phyloP scores from a whole-genome alignment of 495 filamentous ascomycete species.

The Daldinia grandis region DNA sequence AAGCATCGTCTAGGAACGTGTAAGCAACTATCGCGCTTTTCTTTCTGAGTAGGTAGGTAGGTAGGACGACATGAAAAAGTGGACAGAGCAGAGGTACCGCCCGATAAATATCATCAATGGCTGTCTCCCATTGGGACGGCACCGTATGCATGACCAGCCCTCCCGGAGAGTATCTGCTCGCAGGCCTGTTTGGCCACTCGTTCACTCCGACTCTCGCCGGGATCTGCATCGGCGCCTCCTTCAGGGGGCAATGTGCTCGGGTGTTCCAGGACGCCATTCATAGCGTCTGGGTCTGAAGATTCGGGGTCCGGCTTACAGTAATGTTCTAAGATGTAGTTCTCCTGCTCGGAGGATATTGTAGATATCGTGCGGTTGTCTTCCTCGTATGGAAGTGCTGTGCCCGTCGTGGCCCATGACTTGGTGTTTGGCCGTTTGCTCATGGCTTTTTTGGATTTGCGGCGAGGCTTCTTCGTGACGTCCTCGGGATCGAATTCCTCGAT shows the following conservation, averaged over 20 bases:
- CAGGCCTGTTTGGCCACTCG: constrained; percentile 54
- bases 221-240: constrained; percentile 32
- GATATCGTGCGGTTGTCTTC: constrained; percentile 41
- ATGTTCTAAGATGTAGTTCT: constrained; percentile 53
- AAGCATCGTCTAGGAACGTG: constrained; percentile 25
- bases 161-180: constrained; percentile 49
- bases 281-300: constrained; percentile 21
- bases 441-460: constrained; percentile 42
- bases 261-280: constrained; percentile 43
- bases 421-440: constrained; percentile 28
- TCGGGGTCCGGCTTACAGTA: constrained; percentile 47
- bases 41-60: neutral
- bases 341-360: constrained; percentile 49
- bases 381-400: constrained; percentile 40
- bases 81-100: neutral
- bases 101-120: constrained; percentile 10
- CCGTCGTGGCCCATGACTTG: constrained; percentile 33
- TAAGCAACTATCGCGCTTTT: constrained; percentile 19
- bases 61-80: neutral
- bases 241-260: constrained; percentile 21
- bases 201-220: constrained; percentile 48
- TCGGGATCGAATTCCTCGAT: constrained; percentile 45
- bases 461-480: constrained; percentile 41
- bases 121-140: constrained; percentile 14
- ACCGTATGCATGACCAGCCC: constrained; percentile 28